Conservation (phyloP, 805 yeast species). For the Zygotorulaspora chibaensis region DNA sequence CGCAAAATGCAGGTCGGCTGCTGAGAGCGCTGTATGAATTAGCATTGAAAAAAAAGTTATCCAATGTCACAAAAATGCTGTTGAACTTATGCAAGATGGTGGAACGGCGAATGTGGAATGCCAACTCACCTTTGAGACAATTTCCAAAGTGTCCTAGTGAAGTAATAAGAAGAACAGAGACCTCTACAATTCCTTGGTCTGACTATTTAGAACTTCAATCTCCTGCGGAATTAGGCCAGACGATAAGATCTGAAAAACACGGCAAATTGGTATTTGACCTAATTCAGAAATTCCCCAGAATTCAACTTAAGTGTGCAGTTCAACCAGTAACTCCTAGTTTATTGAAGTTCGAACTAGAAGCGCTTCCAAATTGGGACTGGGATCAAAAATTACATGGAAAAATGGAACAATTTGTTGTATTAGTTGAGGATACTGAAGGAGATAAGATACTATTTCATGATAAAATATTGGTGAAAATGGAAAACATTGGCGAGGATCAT, state of each 20-base stretch:
- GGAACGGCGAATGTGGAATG: constrained; percentile 76
- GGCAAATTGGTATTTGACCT: constrained; percentile 58
- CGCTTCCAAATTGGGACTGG: constrained; percentile 78
- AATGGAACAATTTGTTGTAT: constrained; percentile 59
- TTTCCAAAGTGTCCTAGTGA: constrained; percentile 67
- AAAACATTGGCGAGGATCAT: constrained; percentile 51
- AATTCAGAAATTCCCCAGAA: constrained; percentile 67
- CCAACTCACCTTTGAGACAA: constrained; percentile 83
- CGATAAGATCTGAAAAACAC: constrained; percentile 63
- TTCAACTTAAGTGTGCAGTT: constrained; percentile 53
- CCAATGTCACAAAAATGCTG: constrained; percentile 51
- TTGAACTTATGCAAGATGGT: constrained; percentile 74
- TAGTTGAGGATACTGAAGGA: constrained; percentile 84
- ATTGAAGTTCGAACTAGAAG: constrained; percentile 59
- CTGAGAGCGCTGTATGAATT: constrained; percentile 83
- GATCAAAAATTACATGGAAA: constrained; percentile 57
- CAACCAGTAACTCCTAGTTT: constrained; percentile 77
- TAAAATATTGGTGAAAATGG: constrained; percentile 46
- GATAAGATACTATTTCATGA: constrained; percentile 64
- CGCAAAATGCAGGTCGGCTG: constrained; percentile 89
- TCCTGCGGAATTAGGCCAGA: constrained; percentile 77
- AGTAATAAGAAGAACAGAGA: constrained; percentile 68
- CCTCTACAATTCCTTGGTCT: constrained; percentile 75
- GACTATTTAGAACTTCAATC: constrained; percentile 62
- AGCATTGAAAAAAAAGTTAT: constrained; percentile 65